Percentiles rank a stretch among this genome's conserved stretches.
Evolutionary conservation across 345 rosid species (phyloP).

Genomic region (Mangifera indica): DNA sequence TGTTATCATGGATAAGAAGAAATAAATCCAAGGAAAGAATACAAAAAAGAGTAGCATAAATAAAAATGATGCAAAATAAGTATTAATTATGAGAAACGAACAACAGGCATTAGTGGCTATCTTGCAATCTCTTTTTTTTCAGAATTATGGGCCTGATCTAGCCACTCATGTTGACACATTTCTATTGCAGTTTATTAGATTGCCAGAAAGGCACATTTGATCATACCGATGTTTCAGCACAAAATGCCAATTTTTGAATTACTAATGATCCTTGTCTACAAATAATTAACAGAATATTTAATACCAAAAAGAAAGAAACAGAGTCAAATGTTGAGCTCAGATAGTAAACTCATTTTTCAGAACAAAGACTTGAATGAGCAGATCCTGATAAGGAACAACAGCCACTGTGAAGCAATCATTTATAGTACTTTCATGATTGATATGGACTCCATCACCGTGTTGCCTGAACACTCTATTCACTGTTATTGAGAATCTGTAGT

Average conservation of each 20-base stretch:
- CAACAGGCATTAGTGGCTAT: not conserved
- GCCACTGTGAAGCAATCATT: not conserved
- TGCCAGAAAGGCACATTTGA: not conserved
- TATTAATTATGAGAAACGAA: not conserved
- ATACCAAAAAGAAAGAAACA: not conserved
- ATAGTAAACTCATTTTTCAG: not conserved
- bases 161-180: not conserved
- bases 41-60: not conserved
- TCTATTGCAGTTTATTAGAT: not conserved
- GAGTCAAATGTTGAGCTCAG: not conserved
- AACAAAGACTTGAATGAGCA: not conserved
- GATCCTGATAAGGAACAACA: not conserved
- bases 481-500: not conserved
- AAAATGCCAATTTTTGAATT: not conserved
- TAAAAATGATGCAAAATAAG: not conserved
- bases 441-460: not conserved
- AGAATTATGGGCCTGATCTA: not conserved
- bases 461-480: not conserved
- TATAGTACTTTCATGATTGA: not conserved
- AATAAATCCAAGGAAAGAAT: slow-evolving; percentile 4
- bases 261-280: too few relatives aligned
- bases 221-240: not conserved
- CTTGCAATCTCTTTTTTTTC: not conserved
- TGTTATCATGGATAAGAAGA: slow-evolving; percentile 24
- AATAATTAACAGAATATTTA: not conserved